Percentiles rank a stretch among this genome's conserved stretches.
Conservation (phyloP, 1,139 yeast genomes). For the Saccharomyces uvarum region DNA sequence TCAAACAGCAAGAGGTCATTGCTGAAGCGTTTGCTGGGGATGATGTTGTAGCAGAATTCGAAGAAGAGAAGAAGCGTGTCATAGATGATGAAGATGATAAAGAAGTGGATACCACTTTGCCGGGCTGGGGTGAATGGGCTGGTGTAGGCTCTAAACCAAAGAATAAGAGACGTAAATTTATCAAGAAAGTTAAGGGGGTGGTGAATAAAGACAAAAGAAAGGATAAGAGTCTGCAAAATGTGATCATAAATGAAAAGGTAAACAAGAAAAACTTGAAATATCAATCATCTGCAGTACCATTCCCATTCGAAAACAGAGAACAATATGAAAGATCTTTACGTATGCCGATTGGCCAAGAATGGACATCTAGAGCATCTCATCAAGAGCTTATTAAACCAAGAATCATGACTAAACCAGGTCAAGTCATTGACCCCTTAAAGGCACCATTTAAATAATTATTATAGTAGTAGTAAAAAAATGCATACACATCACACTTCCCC, state of each 20-base stretch:
- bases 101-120: conserved; percentile 75
- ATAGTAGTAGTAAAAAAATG: neutral
- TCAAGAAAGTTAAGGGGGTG: conserved; percentile 67
- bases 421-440: conserved; percentile 80
- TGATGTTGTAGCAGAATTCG: conserved; percentile 72
- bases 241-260: conserved; percentile 80
- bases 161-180: conserved; percentile 50
- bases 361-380: conserved; percentile 85
- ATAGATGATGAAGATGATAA: conserved; percentile 77
- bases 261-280: conserved; percentile 80
- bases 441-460: conserved; percentile 33
- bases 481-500: neutral
- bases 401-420: conserved; percentile 78
- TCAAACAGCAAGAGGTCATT: conserved; percentile 75
- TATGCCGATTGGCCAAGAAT: conserved; percentile 96
- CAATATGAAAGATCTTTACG: conserved; percentile 90
- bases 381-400: conserved; percentile 86
- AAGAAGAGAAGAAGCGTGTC: conserved; percentile 61
- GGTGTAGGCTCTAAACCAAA: conserved; percentile 48
- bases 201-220: conserved; percentile 60
- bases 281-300: conserved; percentile 82
- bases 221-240: conserved; percentile 70
- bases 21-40: conserved; percentile 96
- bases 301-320: conserved; percentile 85
- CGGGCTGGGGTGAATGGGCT: conserved; percentile 94